phyloP scores from a whole-genome alignment of 768 basidiomycete genomes.

The Paxillus ammoniavirescens region DNA sequence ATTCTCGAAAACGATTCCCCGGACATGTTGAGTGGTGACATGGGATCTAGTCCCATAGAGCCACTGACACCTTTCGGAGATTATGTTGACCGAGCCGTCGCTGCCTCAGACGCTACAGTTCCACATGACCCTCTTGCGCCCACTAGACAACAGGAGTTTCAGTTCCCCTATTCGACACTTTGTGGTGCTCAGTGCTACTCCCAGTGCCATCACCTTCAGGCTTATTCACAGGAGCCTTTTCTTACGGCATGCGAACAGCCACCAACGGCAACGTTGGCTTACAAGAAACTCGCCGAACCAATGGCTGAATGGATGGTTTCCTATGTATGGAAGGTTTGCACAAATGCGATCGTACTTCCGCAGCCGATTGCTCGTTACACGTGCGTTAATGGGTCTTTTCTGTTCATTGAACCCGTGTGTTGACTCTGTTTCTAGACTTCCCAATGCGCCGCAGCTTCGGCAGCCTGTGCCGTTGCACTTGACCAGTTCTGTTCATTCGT shows the following conservation, averaged over 20 bases:
- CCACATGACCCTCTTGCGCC: conserved; percentile 22
- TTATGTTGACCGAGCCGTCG: conserved; percentile 71
- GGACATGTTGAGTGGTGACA: conserved; percentile 48
- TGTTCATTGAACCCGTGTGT: not conserved
- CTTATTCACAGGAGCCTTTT: conserved; percentile 25
- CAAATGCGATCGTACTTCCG: conserved; percentile 64
- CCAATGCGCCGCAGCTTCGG: conserved; percentile 32
- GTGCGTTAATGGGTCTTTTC: conserved; percentile 41
- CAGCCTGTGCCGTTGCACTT: conserved; percentile 46
- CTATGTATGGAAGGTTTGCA: conserved; percentile 83
- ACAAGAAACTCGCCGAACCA: conserved; percentile 74
- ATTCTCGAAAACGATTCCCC: conserved; percentile 67
- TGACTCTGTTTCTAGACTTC: conserved; percentile 21
- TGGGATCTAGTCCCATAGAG: conserved; percentile 65
- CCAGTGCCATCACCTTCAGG: conserved; percentile 22
- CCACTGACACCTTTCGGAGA: conserved; percentile 77
- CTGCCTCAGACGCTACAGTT: conserved; percentile 34
- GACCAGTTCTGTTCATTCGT: conserved; percentile 62
- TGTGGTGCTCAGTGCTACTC: conserved; percentile 22
- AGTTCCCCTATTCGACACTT: conserved; percentile 23
- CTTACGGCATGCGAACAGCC: conserved; percentile 40
- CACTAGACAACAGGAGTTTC: conserved; percentile 15
- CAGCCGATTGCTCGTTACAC: conserved; percentile 47
- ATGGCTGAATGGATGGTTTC: conserved; percentile 76
- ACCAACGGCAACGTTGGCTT: conserved; percentile 45